Evolutionary conservation across 2,329 filamentous ascomycete species (phyloP), one percentile per base, ranked within the genome.

Genomic region (Thermoascus crustaceus): DNA sequence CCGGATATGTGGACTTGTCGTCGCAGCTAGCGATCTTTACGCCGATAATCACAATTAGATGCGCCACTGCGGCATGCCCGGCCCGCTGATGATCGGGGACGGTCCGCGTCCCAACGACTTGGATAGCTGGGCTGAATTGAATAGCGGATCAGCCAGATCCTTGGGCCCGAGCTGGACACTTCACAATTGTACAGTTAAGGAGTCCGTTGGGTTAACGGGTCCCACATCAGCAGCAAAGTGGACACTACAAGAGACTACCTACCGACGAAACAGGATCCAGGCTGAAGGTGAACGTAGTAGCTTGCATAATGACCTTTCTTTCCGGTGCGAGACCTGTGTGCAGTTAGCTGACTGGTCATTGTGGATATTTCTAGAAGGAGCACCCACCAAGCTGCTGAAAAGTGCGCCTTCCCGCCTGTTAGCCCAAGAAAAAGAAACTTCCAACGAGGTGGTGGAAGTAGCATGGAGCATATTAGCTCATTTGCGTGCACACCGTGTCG

Each of bases 201-300:
- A 29, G 18, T 33, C 10, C 10, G 21, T 11, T 33, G 19, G 31
- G 20, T 33, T 23, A 16, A 16, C 21, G 7, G 19, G 31, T 33
- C 22, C 13, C 31, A 24, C 31, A 11, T 23, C 19, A 33, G 8
- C 7, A 32, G 9, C 16, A n/a, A 20, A 33, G 18, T 33, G 18
- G 31, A 16, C 13, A 22, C 13, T 11, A 9, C 22, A 31, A 20
- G 24, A 27, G 19, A 34, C 18, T 25, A 71, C 73, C 64, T 65
- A 79, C 77, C 87, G 26, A 93, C 67, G 48, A 89, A 83, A 53
- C 77, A 81, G 33, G 72, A 66, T 16, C 66, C 67, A 7, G 87
- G 85, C 55, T 89, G 76, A 44, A 85, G 73, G 57, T 94, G 86
- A 13, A 94, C 64, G 62, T 94, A 94, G 64, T 94, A 94, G 53